Evolutionary conservation across 2,329 filamentous ascomycete genomes (phyloP).

Genomic region (Pestalotiopsis sp.): DNA sequence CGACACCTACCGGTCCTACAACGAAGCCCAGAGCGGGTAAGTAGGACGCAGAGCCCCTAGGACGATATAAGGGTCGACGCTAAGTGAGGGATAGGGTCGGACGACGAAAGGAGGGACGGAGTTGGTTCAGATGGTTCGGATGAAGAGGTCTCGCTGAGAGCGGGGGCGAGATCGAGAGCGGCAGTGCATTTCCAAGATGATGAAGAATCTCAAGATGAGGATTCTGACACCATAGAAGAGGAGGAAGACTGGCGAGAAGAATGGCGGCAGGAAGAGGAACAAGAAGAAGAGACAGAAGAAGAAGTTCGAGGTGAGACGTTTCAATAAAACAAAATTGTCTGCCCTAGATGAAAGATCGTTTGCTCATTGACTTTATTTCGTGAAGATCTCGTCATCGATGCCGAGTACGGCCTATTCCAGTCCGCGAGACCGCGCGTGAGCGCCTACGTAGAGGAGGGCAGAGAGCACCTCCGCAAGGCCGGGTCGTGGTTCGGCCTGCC

Average conservation of each 20-base stretch:
- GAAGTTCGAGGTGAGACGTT: constrained; percentile 1
- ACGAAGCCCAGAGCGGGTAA: not conserved
- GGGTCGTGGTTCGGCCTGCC: constrained; percentile 4
- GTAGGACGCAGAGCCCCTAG: not conserved
- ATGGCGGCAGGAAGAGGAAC: not conserved
- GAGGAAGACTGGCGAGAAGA: too few relatives aligned
- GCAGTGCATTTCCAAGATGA: not conserved
- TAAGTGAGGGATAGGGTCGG: not conserved
- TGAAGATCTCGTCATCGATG: constrained; percentile 2
- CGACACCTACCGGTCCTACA: too few relatives aligned
- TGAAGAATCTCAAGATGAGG: not conserved
- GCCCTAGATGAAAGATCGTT: not conserved
- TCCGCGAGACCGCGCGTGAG: not conserved
- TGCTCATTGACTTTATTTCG: not conserved
- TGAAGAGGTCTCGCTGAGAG: not conserved
- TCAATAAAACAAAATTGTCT: not conserved
- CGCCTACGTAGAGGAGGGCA: not conserved
- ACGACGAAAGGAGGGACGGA: not conserved
- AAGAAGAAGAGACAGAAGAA: not conserved
- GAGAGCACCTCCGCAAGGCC: not conserved
- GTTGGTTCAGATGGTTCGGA: not conserved
- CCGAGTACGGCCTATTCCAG: not conserved
- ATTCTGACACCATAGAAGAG: not conserved
- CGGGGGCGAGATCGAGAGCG: not conserved
- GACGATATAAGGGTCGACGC: not conserved